phyloP scores from a whole-genome alignment of 2,329 filamentous ascomycete genomes.

The Botrytis pseudocinerea region DNA sequence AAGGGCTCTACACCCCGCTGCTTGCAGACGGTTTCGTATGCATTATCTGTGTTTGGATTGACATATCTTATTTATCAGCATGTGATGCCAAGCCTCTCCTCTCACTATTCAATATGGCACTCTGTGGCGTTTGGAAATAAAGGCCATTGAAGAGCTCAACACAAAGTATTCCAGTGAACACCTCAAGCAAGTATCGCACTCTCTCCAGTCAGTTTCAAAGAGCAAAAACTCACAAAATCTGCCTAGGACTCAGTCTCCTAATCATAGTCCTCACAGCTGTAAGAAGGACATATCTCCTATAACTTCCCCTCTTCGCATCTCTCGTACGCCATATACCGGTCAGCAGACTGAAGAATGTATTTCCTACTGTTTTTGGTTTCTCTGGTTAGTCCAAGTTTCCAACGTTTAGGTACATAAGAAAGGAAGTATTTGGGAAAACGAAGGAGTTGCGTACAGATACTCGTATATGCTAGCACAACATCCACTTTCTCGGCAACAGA shows the following conservation, averaged over 20 bases:
- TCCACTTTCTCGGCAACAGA: slow-evolving; percentile 35
- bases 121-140: neutral
- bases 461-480: slow-evolving; percentile 26
- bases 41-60: slow-evolving; percentile 30
- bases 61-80: slow-evolving; percentile 29
- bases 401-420: neutral
- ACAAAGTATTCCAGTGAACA: neutral
- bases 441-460: slow-evolving; percentile 27
- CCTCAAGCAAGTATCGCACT: neutral
- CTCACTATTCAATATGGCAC: neutral
- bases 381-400: neutral
- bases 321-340: slow-evolving; percentile 29
- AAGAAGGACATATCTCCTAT: slow-evolving; percentile 31
- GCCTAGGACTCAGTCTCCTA: slow-evolving; percentile 27
- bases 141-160: neutral
- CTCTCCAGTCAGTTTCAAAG: neutral
- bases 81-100: neutral
- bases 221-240: slow-evolving; percentile 31
- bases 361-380: slow-evolving; percentile 26
- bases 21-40: slow-evolving; percentile 35
- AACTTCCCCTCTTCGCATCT: slow-evolving; percentile 25
- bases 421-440: neutral
- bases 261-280: slow-evolving; percentile 29
- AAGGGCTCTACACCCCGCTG: slow-evolving; percentile 28
- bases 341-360: slow-evolving; percentile 28